Base-by-base conservation (phyloP, 2,329 filamentous ascomycete genomes). In the Coniochaeta hoffmannii region DNA sequence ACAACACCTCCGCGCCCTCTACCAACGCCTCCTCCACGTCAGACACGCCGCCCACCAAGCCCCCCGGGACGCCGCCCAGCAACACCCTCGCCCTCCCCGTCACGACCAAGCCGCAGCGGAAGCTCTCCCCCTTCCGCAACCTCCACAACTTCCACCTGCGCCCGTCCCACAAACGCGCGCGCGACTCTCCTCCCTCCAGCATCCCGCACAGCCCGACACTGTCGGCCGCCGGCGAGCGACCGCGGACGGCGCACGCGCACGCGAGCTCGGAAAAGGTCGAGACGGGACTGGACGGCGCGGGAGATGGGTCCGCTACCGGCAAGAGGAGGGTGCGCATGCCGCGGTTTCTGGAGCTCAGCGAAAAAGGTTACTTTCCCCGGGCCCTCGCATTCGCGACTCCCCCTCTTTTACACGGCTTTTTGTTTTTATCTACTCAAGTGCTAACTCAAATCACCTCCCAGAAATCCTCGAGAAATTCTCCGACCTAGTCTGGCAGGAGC, bases 401-500 rank as follows among this genome's bases (percentile, higher is more conserved):
- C n/a, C n/a, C n/a, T n/a, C n/a, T n/a, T n/a, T n/a, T n/a, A n/a
- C n/a, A n/a, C n/a, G n/a, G n/a, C n/a, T n/a, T n/a, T n/a, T n/a
- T n/a, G n/a, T n/a, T n/a, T n/a, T n/a, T n/a, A n/a, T n/a, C n/a
- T n/a, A n/a, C n/a, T 32, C 60, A 49, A 59, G 51, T 36, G 38
- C 26, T 30, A 17, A 28, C 51, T 12, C 30, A 32, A 41, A 50
- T 35, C 15, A 50, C 58, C 12, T n/a, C n/a, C n/a, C 60, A 80
- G 79, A 77, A 30, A 77, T 82, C 60, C 69, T 75, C 32, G 60
- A 62, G 58, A 80, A 77, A 60, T 83, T 81, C 60, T 70, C 74
- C 19, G 79, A 83, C 24, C 69, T 84, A 36, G 71, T 70, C 17
- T 81, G 77, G 78, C 72, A 73, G 44, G 81, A 84, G 64, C 75